Evolutionary conservation across 495 filamentous ascomycete genomes (phyloP).

Genomic region (Penicillium salamii): DNA sequence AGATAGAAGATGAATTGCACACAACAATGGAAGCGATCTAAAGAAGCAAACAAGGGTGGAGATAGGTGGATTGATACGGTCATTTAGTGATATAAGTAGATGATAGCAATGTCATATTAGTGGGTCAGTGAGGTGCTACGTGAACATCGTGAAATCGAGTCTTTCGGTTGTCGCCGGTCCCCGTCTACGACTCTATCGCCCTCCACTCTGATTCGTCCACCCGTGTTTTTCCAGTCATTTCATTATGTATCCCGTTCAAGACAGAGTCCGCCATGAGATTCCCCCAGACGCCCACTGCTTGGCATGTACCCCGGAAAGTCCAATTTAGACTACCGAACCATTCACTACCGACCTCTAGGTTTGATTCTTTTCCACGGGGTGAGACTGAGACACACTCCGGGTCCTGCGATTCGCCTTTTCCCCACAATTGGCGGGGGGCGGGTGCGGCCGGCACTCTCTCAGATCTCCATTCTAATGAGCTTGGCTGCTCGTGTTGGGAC

Average conservation of each 20-base stretch:
- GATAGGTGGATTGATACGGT: background rate
- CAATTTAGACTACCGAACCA: background rate
- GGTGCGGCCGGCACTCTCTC: background rate
- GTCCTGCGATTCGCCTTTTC: background rate
- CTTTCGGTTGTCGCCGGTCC: background rate
- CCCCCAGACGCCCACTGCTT: background rate
- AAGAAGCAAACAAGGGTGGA: background rate
- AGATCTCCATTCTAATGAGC: background rate
- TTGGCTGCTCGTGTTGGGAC: background rate
- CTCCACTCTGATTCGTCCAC: background rate
- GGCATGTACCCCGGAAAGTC: background rate
- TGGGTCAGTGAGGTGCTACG: background rate
- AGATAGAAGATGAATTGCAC: constrained; percentile 6
- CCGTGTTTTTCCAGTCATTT: background rate
- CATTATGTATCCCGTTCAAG: background rate
- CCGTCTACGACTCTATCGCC: background rate
- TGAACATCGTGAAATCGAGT: background rate
- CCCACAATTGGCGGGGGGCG: background rate
- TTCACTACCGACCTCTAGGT: background rate
- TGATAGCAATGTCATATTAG: background rate
- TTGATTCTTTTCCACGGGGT: background rate
- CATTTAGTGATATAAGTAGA: background rate
- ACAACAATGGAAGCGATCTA: constrained; percentile 5
- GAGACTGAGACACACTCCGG: background rate
- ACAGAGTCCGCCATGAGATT: background rate